Base-by-base conservation (phyloP, 2,329 filamentous ascomycete species). In the Calonectria fujianensis region DNA sequence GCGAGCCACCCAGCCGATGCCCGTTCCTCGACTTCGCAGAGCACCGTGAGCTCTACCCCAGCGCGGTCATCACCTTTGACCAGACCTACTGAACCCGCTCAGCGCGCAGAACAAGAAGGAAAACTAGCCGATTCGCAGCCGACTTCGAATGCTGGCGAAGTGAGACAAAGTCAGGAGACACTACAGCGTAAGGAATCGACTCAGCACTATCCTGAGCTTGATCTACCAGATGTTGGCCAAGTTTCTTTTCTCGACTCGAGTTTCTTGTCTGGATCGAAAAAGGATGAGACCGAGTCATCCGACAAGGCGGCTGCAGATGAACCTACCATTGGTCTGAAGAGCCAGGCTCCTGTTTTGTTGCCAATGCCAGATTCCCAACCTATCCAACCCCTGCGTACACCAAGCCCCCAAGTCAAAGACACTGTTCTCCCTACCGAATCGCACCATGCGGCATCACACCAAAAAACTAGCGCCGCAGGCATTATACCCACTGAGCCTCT, bases 51-150 rank as follows among this genome's bases (percentile, higher is more conserved):
- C 69, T 80, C 79, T 54, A 75, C 74, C 7, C 52, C 73, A 37
- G 74, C 74, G 65, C 93, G 92, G 78, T 83, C 91, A 1, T 84
- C 91, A 27, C 90, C 92, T 0, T 93, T 96, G 77, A 89, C 95
- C 71, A 89, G 94, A 48, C 94, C 95, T 2, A 91, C 93, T 16
- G 95, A 97, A 78, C 93, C 96, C 52, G 16, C 57, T 20, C 96
- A 96, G 83, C 93, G 93, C 8, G 88, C 93, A 83, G 91, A 91
- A 68, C 93, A 94, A 77, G 89, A 91, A 77, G 85, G 89, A 48
- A 87, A 88, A 71, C 91, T 91, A 1, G 84, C 90, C 72, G 92
- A 93, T 2, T 90, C 90, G 27, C 87, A 90, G 67, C 90, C 91
- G 7, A 92, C 89, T 76, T 81, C 91, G 73, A 91, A 93, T 77